Base-by-base conservation (phyloP, 768 basidiomycete species). In the Candolleomyces aberdarensis region DNA sequence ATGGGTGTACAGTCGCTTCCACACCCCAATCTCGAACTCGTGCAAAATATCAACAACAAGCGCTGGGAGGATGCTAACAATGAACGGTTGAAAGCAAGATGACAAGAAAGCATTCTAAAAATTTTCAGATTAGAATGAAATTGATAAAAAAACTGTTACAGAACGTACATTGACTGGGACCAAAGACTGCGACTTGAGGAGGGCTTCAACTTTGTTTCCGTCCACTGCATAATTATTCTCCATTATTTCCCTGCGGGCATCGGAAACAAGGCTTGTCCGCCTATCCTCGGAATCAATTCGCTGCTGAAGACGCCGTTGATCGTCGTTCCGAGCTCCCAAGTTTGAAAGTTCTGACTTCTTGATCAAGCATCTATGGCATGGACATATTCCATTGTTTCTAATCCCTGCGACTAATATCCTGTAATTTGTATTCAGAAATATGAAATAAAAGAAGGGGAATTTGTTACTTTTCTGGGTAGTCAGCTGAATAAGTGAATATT, bases 391-490 rank as follows among this genome's bases (percentile, higher is more conserved):
- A 39, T 48, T 57, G 40, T 62, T 58, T 39, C 61, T 57, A 26
- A 62, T 50, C 19, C 57, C 62, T 13, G 58, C 61, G 7, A 64
- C 44, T 32, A 64, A 49, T 10, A 20, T 48, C 19, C 56, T 57
- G 40, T 22, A 15, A 5, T 46, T 17, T 3, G 11, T n/a, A n/a
- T 11, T n/a, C n/a, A n/a, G 41, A 1, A n/a, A 13, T 43, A 11
- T n/a, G 11, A 43, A n/a, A n/a, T 43, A 13, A n/a, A n/a, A 11
- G 2, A 2, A 13, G 41, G 11, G 13, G 41, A 5, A 11, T 43
- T 43, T 10, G 40, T 13, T 62, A 77, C 77, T 77, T 78, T 58
- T 78, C 75, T 8, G 74, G 76, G 58, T 78, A 78, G 63, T 78
- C 77, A 0, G 77, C 75, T 7, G 73, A 70, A 57, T 77, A 76